These are phyloP conservation scores for Amoebophrya sp. DNA, from an alignment of 169 alveolate species.

Conservation along the genomic window DNA sequence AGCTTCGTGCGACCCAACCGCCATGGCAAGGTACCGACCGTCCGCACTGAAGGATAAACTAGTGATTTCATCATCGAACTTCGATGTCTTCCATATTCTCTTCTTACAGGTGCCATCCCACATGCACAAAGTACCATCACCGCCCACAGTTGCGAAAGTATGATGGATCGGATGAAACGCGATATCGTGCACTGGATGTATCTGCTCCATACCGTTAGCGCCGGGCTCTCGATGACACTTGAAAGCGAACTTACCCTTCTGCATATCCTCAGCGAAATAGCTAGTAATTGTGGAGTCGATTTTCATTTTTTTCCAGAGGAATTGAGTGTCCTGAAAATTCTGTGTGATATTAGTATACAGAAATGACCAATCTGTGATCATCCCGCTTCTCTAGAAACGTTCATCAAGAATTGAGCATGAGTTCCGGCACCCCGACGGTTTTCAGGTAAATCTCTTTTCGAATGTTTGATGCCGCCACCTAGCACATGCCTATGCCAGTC, in stretches of 20 bases:
- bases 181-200: conserved; percentile 68
- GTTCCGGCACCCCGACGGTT: no score
- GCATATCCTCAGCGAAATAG: no score
- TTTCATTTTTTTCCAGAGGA: neutral
- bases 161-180: conserved; percentile 69
- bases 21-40: conserved; percentile 69
- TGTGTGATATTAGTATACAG: no score
- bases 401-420: no score
- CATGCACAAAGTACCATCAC: conserved; percentile 73
- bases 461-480: neutral
- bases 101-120: conserved; percentile 77
- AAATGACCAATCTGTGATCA: no score
- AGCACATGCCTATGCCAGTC: neutral
- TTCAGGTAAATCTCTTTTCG: neutral
- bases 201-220: conserved; percentile 44
- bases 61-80: conserved; percentile 63
- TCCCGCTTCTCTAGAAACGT: no score
- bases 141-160: conserved; percentile 79
- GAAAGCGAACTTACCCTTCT: no score
- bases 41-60: conserved; percentile 62
- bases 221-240: conserved; percentile 70
- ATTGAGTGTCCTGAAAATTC: no score
- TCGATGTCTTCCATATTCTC: conserved; percentile 64
- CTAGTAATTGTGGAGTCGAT: neutral
- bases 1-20: conserved; percentile 34